phyloP scores from a whole-genome alignment of 495 filamentous ascomycete species.

The Mycothermus thermophilus region DNA sequence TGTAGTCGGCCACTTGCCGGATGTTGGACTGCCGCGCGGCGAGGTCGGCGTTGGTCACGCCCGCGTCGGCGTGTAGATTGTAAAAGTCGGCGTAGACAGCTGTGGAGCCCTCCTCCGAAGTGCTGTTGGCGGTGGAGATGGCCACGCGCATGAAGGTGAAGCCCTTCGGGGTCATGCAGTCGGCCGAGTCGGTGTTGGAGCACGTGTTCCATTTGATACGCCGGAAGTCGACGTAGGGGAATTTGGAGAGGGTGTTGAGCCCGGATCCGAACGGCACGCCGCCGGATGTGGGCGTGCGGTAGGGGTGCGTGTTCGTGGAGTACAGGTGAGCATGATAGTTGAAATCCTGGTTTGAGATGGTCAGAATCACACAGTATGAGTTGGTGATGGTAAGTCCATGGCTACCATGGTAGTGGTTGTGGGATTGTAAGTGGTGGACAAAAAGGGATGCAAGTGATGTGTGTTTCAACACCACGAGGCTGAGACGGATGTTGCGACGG shows the following conservation, averaged over 20 bases:
- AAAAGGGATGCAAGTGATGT: too few relatives aligned
- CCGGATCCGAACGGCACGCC: slow-evolving; percentile 46
- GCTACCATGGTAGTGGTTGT: too few relatives aligned
- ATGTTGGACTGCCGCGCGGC: slow-evolving; percentile 40
- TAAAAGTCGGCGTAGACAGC: slow-evolving; percentile 43
- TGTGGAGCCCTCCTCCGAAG: too few relatives aligned
- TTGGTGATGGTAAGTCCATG: too few relatives aligned
- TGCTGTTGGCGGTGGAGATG: slow-evolving; percentile 6
- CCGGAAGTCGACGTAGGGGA: slow-evolving; percentile 39
- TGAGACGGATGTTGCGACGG: too few relatives aligned
- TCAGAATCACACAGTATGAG: too few relatives aligned
- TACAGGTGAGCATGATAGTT: slow-evolving; percentile 50
- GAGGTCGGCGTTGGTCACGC: slow-evolving; percentile 34
- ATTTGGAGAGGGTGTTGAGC: slow-evolving; percentile 46
- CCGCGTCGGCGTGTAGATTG: slow-evolving; percentile 50
- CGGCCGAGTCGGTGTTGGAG: slow-evolving; percentile 35
- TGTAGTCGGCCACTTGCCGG: slow-evolving; percentile 40
- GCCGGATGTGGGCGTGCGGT: slow-evolving; percentile 46
- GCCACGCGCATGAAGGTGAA: slow-evolving; percentile 45
- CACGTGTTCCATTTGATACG: slow-evolving; percentile 45
- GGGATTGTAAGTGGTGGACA: too few relatives aligned
- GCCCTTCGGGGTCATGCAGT: slow-evolving; percentile 54
- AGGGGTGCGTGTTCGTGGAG: slow-evolving; percentile 38
- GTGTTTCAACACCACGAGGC: too few relatives aligned
- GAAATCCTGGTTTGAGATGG: slow-evolving; percentile 37